Evolutionary conservation across 345 rosid species (phyloP), one percentile per base, ranked within the genome.

Genomic region (Leavenworthia alabamica): DNA sequence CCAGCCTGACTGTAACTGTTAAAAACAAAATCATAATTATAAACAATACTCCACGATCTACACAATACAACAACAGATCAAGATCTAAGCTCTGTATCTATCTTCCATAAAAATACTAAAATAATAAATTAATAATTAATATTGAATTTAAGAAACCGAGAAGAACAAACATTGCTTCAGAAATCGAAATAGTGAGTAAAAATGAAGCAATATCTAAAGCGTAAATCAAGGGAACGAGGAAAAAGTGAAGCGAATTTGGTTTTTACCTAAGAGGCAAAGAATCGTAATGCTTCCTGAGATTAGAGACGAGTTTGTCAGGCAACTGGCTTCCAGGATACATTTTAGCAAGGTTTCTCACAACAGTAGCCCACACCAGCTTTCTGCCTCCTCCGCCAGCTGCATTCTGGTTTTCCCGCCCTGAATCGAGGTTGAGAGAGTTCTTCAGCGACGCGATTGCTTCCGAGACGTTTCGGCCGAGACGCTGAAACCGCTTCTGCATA

Each of bases 251-350:
- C 3, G 29, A 35, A 47, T 13, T 17, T 19, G 29, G 23, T 39
- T 5, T 5, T 3, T 50, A 92, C 97, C 99, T 89, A 70, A 87
- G 86, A 22, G 97, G 99, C 83, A 87, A 79, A 46, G 97, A 87
- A 78, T 93, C 99, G 66, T 82, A 93, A 77, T 89, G 99, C 81
- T 87, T 93, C 67, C 90, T 73, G 48, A 93, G 86, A 70, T 81
- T 87, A 44, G 88, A 89, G 45, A 93, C 89, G 49, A 93, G 94
- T 82, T 85, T 87, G 75, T 93, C 97, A 6, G 99, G 97, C 66
- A 93, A 71, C 83, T 87, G 99, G 40, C 94, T 93, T 0, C 94
- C 96, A 0, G 99, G 91, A 55, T 87, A 89, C 72, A 93, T 69
- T 82, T 86, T 96, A 13, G 94, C 86, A 35, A 93, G 74, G 80